Percentiles rank a stretch among this genome's conserved stretches.
phyloP scores from a whole-genome alignment of 768 basidiomycete species.

The Tricholoma sp. region DNA sequence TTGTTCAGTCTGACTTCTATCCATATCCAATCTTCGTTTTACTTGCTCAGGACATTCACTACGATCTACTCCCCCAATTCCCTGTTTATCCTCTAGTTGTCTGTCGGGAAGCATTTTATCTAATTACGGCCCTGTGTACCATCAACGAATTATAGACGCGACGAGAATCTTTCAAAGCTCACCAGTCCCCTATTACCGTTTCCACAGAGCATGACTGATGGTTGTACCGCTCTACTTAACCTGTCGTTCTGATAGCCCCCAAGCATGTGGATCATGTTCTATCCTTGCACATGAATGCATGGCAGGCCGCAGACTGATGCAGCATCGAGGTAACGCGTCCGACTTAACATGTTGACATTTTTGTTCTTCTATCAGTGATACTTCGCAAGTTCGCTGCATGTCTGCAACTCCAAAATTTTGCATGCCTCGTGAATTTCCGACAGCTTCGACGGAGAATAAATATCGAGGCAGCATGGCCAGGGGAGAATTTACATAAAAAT shows the following conservation, averaged over 20 bases:
- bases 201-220: neutral
- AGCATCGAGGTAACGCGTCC: neutral
- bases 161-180: constrained; percentile 7
- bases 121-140: constrained; percentile 17
- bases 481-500: neutral
- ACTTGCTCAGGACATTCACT: constrained; percentile 11
- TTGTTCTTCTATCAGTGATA: neutral
- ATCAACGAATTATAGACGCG: constrained; percentile 16
- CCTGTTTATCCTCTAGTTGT: constrained; percentile 8
- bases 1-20: constrained; percentile 2
- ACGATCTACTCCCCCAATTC: neutral
- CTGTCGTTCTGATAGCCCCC: neutral
- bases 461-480: neutral
- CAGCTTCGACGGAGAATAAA: neutral
- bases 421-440: neutral
- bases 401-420: neutral
- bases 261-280: neutral
- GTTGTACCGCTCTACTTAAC: neutral
- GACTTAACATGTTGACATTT: neutral
- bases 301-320: neutral
- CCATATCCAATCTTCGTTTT: neutral
- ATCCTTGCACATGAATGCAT: neutral
- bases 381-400: neutral
- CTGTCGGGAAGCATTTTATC: constrained; percentile 10
- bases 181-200: neutral